phyloP scores from a whole-genome alignment of 805 yeast species.

The Schwanniomyces polymorphus region DNA sequence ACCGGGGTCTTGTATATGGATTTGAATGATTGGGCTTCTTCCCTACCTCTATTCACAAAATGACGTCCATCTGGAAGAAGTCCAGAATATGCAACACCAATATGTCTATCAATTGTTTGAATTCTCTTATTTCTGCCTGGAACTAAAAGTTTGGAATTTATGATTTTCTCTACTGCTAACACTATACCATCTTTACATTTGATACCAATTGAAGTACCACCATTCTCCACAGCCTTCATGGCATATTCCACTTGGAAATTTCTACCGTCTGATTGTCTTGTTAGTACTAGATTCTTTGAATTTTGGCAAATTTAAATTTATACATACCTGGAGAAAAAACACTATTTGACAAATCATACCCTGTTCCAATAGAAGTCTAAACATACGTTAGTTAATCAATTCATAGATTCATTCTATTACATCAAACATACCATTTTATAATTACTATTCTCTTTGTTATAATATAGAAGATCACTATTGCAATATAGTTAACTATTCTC shows the following conservation, averaged over 20 bases:
- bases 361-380: constrained; percentile 95
- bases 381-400: constrained; percentile 4
- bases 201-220: constrained; percentile 93
- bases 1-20: constrained; percentile 73
- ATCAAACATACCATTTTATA: constrained; percentile 7
- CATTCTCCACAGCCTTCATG: constrained; percentile 94
- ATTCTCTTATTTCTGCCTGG: constrained; percentile 88
- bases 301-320: neutral
- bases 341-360: constrained; percentile 96
- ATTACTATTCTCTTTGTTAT: neutral
- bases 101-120: constrained; percentile 89
- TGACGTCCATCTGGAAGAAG: constrained; percentile 96
- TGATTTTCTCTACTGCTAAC: constrained; percentile 94
- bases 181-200: constrained; percentile 92
- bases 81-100: constrained; percentile 95
- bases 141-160: constrained; percentile 81
- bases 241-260: constrained; percentile 99
- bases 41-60: constrained; percentile 87
- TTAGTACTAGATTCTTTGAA: constrained; percentile 30
- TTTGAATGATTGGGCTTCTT: constrained; percentile 81
- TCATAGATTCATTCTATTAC: neutral
- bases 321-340: constrained; percentile 78
- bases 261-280: constrained; percentile 70
- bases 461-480: neutral
- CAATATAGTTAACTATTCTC: neutral